Conservation (phyloP, 345 rosid species). For the Toxicodendron radicans region DNA sequence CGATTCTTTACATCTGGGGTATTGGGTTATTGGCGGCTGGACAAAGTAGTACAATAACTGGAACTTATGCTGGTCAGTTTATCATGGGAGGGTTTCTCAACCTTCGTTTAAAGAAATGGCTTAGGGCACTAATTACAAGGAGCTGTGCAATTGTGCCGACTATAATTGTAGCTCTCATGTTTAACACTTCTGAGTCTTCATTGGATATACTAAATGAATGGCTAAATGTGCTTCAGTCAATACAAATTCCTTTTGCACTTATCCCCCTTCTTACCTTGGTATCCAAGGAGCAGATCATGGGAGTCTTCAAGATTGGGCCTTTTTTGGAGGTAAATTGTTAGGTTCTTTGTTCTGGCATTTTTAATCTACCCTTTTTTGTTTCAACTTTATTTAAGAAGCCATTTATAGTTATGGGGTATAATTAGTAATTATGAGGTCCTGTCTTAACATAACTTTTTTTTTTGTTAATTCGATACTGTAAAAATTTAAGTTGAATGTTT, state of each 20-base stretch:
- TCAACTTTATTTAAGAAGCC: constrained; percentile 8
- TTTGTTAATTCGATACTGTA: no score
- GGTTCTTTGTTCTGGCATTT: constrained; percentile 14
- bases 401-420: neutral
- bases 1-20: constrained; percentile 91
- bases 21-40: constrained; percentile 95
- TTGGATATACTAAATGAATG: constrained; percentile 87
- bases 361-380: neutral
- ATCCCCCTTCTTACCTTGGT: constrained; percentile 90
- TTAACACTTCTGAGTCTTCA: constrained; percentile 78
- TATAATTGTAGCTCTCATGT: constrained; percentile 68
- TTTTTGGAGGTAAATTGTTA: constrained; percentile 56
- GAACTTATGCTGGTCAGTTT: constrained; percentile 96
- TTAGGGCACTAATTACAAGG: constrained; percentile 80
- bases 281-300: constrained; percentile 83
- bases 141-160: constrained; percentile 93
- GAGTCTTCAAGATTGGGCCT: constrained; percentile 73
- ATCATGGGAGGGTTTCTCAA: constrained; percentile 95
- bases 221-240: constrained; percentile 96
- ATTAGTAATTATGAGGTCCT: neutral
- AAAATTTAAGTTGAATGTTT: no score
- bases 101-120: constrained; percentile 85
- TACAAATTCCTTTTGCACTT: constrained; percentile 94
- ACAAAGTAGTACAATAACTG: constrained; percentile 94
- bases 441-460: no score